Evolutionary conservation across 1,139 yeast genomes (phyloP), one percentile per base, ranked within the genome.

Genomic region (Kodamaea plutei): DNA sequence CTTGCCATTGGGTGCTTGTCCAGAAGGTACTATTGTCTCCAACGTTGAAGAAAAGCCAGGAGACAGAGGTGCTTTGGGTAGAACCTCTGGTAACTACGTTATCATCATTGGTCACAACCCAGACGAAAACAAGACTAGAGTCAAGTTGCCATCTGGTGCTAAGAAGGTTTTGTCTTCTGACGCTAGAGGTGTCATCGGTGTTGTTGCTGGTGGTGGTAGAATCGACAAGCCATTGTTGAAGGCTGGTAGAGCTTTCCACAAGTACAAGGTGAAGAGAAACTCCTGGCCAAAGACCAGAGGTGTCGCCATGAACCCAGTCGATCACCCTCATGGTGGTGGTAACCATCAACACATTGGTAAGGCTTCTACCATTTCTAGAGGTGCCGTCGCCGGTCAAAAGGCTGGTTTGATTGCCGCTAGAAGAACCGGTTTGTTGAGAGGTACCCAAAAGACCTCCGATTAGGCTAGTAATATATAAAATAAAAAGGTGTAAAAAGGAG

Each of bases 321-420:
- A 91, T 62, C 99, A 91, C 69, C 99, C 99, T 47, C 93, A 88
- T 53, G 98, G 98, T 84, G 98, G 98, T 89, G 98, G 98, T 91
- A 91, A 91, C 96, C 98, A 91, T 77, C 98, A 91, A 81, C 98
- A 91, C 73, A 91, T 91, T 81, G 97, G 98, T 89, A 91, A 91
- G 84, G 98, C 98, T 67, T 91, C 98, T 62, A 91, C 98, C 65
- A 91, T 91, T 64, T 83, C 96, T 58, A 88, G 98, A 84, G 95
- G 95, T 73, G 97, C 98, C 60, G 98, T 91, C 69, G 77, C 98
- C 63, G 98, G 98, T 88, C 98, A 91, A 80, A 91, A 91, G 94
- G 96, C 95, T 70, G 98, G 98, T 91, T 89, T 91, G 69, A 93
- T 93, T 69, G 98, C 99, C 64, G 98, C 99, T 70, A 89, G 99